These are phyloP conservation scores for Ascochyta lentis DNA, from an alignment of 2,329 filamentous ascomycete genomes.

Conservation along the genomic window DNA sequence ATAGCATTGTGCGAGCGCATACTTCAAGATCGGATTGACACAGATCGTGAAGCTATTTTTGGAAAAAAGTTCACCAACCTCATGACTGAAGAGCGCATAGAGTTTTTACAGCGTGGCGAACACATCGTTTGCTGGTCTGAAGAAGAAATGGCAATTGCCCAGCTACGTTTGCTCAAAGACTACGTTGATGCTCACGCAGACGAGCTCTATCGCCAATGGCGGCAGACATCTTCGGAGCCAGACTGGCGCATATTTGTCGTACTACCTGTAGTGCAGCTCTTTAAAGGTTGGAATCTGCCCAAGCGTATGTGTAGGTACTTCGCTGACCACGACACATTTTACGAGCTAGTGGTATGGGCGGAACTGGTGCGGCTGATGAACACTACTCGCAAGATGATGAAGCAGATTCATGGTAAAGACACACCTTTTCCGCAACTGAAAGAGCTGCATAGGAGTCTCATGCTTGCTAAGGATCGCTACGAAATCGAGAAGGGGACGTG, in stretches of 20 bases:
- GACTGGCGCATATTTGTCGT: neutral
- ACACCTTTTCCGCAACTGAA: conserved; percentile 3
- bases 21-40: conserved; percentile 17
- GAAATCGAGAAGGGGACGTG: conserved; percentile 18
- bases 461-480: conserved; percentile 11
- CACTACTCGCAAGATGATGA: neutral
- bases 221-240: neutral
- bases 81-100: conserved; percentile 1
- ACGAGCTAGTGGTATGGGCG: conserved; percentile 21
- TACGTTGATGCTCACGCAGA: conserved; percentile 19
- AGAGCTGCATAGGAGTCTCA: conserved; percentile 16
- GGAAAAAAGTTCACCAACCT: conserved; percentile 8
- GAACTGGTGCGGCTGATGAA: conserved; percentile 24
- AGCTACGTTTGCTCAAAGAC: conserved; percentile 22
- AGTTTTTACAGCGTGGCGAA: conserved; percentile 13
- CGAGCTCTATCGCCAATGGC: conserved; percentile 11
- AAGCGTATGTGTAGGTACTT: conserved; percentile 10
- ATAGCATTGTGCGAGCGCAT: conserved; percentile 11
- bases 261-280: conserved; percentile 10
- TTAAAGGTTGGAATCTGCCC: conserved; percentile 15
- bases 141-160: conserved; percentile 17
- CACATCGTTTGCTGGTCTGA: conserved; percentile 8
- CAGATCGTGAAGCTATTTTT: conserved; percentile 20
- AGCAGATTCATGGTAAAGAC: neutral
- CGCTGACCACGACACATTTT: conserved; percentile 11